Evolutionary conservation across 2,329 filamentous ascomycete species (phyloP).

Genomic region (Clonostachys rosea): DNA sequence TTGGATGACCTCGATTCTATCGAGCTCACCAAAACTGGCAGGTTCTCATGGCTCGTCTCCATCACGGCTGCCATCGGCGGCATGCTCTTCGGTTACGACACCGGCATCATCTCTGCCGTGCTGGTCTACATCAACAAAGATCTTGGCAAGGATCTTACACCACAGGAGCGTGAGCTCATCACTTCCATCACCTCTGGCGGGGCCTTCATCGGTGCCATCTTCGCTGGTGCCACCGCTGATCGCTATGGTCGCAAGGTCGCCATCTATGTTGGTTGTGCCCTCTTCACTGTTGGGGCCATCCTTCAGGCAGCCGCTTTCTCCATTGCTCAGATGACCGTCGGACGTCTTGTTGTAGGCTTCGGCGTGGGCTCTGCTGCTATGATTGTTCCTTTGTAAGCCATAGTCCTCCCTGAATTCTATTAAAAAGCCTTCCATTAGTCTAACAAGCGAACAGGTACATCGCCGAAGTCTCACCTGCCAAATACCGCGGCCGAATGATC

Average conservation of each 20-base stretch:
- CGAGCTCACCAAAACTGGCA: too few species aligned
- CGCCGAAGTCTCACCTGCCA: conserved; percentile 12
- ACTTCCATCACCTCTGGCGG: not conserved
- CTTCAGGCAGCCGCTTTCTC: conserved; percentile 10
- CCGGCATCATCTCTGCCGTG: conserved; percentile 50
- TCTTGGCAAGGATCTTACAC: too few species aligned
- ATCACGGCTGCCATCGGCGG: conserved; percentile 45
- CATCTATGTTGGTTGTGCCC: not conserved
- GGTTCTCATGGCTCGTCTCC: too few species aligned
- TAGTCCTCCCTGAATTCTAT: not conserved
- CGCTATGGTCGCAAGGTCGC: not conserved
- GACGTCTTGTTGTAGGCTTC: conserved; percentile 21
- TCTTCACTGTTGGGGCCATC: conserved; percentile 12
- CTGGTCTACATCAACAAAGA: conserved; percentile 11
- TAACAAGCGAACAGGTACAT: conserved; percentile 6
- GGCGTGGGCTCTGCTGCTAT: conserved; percentile 35
- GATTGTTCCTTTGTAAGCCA: conserved; percentile 18
- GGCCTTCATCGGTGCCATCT: not conserved
- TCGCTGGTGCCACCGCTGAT: not conserved
- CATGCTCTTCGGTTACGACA: conserved; percentile 50
- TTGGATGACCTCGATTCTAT: too few species aligned
- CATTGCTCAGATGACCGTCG: conserved; percentile 11
- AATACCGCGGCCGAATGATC: conserved; percentile 14
- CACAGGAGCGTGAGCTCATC: too few species aligned
- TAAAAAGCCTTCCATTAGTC: not conserved